Conservation (phyloP, 2,329 filamentous ascomycete genomes). For the Colletotrichum karsti region DNA sequence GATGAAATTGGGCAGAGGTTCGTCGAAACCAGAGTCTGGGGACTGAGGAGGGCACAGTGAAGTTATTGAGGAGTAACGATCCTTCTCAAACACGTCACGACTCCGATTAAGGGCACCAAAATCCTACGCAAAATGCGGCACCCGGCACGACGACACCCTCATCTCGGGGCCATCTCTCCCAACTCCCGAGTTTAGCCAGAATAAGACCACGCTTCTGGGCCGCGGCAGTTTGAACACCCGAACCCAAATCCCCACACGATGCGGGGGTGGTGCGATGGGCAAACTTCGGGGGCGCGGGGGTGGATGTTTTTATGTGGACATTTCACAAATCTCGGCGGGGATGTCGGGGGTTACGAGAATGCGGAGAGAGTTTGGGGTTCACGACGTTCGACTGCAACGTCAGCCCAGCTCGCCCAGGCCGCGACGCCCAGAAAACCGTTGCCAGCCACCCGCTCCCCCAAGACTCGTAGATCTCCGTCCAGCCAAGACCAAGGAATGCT, state of each 20-base stretch:
- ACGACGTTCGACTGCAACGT: constrained; percentile 2
- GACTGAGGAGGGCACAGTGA: neutral
- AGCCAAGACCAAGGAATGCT: neutral
- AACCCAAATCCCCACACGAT: constrained; percentile 6
- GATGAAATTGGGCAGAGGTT: neutral
- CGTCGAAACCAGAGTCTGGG: no score
- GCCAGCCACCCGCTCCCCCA: constrained; percentile 13
- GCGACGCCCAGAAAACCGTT: neutral
- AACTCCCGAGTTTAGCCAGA: constrained; percentile 5
- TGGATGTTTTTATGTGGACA: neutral
- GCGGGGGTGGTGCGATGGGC: neutral
- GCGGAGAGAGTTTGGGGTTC: constrained; percentile 24
- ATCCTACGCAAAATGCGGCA: neutral
- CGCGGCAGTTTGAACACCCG: constrained; percentile 5
- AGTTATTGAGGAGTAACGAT: neutral
- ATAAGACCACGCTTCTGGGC: neutral
- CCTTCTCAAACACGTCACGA: neutral
- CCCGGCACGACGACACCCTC: neutral
- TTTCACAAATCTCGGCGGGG: neutral
- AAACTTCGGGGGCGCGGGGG: neutral
- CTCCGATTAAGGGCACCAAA: neutral
- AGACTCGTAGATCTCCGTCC: neutral
- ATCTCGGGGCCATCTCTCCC: constrained; percentile 17
- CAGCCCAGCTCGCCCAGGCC: neutral
- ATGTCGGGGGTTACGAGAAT: neutral